Percentiles rank a stretch among this genome's conserved stretches.
These are phyloP conservation scores for Odonthalia washingtoniensis DNA, from an alignment of 31 red algal genomes.

Conservation along the genomic window DNA sequence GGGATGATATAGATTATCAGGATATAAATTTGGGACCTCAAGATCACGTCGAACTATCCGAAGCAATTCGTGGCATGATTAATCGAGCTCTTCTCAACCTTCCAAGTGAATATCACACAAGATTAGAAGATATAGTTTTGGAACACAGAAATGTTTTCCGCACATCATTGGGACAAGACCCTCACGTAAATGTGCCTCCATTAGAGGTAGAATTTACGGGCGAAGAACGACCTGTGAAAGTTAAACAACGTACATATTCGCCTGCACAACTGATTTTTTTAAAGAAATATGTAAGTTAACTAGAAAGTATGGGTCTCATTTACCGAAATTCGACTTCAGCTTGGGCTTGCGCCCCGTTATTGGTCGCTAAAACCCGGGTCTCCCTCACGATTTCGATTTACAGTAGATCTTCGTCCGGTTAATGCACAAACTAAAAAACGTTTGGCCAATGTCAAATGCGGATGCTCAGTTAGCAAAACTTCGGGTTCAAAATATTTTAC, in stretches of 20 bases:
- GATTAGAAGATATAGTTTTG: background rate
- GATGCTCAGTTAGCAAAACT: conserved; percentile 36
- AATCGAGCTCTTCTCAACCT: conserved; percentile 23
- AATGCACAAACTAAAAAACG: conserved; percentile 34
- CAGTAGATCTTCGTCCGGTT: conserved; percentile 38
- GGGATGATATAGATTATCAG: conserved; percentile 64
- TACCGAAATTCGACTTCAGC: conserved; percentile 41
- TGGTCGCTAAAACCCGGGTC: conserved; percentile 34
- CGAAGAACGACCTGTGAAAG: conserved; percentile 9
- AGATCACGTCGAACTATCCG: conserved; percentile 18
- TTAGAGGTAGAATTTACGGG: conserved; percentile 6
- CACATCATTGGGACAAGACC: conserved; percentile 15
- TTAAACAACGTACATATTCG: conserved; percentile 43
- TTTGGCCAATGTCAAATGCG: conserved; percentile 45
- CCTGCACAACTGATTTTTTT: conserved; percentile 50
- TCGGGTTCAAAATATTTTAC: conserved; percentile 17
- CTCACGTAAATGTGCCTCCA: conserved; percentile 30
- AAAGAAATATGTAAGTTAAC: conserved; percentile 45
- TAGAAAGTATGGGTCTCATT: conserved; percentile 33
- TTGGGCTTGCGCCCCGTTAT: conserved; percentile 53
- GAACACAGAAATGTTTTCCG: conserved; percentile 2
- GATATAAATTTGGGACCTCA: conserved; percentile 43
- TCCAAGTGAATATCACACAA: background rate
- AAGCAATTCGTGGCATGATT: conserved; percentile 30
- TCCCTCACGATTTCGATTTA: conserved; percentile 38